Conservation (phyloP, 495 filamentous ascomycete species). For the Penicillium tannophilum region DNA sequence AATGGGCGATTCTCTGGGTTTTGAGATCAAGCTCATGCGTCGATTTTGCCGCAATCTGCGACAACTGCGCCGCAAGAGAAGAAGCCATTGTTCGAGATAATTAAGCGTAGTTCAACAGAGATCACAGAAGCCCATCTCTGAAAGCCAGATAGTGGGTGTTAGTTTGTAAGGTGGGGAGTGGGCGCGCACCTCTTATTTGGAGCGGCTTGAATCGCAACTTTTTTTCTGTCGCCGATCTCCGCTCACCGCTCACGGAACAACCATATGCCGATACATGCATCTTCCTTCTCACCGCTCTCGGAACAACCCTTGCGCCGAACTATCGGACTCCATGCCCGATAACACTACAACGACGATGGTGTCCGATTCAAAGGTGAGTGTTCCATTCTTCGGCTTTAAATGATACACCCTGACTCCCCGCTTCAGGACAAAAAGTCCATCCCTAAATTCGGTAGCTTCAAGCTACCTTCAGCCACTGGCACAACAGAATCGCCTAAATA, state of each 20-base stretch:
- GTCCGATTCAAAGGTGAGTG: constrained; percentile 38
- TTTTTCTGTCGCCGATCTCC: constrained; percentile 28
- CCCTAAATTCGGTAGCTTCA: constrained; percentile 73
- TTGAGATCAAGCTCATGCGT: constrained; percentile 83
- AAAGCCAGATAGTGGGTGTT: not conserved
- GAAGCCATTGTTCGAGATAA: constrained; percentile 62
- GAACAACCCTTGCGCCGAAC: constrained; percentile 17
- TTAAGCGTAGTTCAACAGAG: constrained; percentile 7
- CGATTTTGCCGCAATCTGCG: constrained; percentile 75
- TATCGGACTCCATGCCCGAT: constrained; percentile 13
- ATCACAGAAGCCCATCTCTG: constrained; percentile 21
- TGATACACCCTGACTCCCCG: not conserved
- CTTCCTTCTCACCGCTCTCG: constrained; percentile 13
- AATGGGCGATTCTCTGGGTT: constrained; percentile 83
- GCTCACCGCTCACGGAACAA: constrained; percentile 24
- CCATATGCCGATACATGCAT: constrained; percentile 6
- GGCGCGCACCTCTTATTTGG: not conserved
- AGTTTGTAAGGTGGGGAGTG: constrained; percentile 12
- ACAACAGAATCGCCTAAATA: constrained; percentile 7
- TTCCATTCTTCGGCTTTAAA: not conserved
- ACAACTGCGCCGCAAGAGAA: constrained; percentile 76
- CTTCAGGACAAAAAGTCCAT: constrained; percentile 45
- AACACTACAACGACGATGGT: constrained; percentile 36
- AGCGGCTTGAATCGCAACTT: constrained; percentile 25
- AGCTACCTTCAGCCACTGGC: constrained; percentile 44